A percentile compares a stretch with the other conserved stretches of the same genome.
These are phyloP conservation scores for Fusarium nodosum DNA, from an alignment of 2,329 filamentous ascomycete genomes.

Conservation along the genomic window DNA sequence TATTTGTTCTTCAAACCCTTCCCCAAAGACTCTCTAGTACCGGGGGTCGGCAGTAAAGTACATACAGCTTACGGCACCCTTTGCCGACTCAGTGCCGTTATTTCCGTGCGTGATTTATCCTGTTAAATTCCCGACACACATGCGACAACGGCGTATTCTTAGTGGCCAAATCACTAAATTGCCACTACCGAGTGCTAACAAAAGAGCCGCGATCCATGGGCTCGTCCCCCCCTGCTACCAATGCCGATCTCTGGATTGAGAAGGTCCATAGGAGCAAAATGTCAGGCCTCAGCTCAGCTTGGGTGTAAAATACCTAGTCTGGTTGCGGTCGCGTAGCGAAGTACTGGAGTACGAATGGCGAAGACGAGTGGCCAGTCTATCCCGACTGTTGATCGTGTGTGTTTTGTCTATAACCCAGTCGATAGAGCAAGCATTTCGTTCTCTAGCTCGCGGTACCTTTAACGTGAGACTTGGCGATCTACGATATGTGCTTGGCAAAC, in stretches of 20 bases:
- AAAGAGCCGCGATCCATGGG: background rate
- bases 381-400: no score
- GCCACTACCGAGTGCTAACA: constrained; percentile 9
- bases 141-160: constrained; percentile 23
- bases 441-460: background rate
- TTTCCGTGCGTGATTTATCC: constrained; percentile 9
- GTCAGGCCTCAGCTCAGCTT: no score
- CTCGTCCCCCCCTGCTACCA: constrained; percentile 16
- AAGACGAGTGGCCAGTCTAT: background rate
- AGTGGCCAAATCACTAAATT: constrained; percentile 19
- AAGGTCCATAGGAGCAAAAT: background rate
- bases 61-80: constrained; percentile 27
- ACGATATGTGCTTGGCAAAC: background rate
- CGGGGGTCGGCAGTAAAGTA: constrained; percentile 25
- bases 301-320: no score
- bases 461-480: constrained; percentile 16
- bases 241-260: background rate
- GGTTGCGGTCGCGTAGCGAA: no score
- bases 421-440: no score
- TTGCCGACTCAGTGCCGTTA: constrained; percentile 9
- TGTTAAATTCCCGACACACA: constrained; percentile 21
- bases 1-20: no score
- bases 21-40: background rate
- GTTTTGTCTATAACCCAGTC: no score
- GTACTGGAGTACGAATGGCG: no score